Percentiles rank a stretch among this genome's conserved stretches.
These are phyloP conservation scores for Sutorius australiensis DNA, from an alignment of 768 basidiomycete species.

Conservation along the genomic window DNA sequence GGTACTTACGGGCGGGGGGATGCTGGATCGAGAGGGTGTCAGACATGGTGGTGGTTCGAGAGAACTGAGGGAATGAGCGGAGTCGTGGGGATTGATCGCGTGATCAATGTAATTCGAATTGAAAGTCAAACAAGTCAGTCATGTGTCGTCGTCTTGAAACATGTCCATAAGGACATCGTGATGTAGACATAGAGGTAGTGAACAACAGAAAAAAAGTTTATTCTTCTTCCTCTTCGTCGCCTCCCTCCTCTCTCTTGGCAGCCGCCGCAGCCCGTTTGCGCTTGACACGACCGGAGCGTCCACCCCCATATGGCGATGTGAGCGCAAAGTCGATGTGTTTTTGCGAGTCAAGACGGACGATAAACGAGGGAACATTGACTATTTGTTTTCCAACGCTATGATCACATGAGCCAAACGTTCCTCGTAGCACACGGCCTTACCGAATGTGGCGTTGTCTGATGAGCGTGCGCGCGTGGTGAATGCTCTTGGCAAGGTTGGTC, in stretches of 20 bases:
- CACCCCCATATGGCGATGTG: slow-evolving; percentile 95
- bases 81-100: slow-evolving; percentile 9
- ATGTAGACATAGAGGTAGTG: slow-evolving; percentile 23
- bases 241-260: slow-evolving; percentile 87
- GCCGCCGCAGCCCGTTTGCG: slow-evolving; percentile 95
- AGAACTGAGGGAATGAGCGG: slow-evolving; percentile 1
- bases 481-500: slow-evolving; percentile 93
- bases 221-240: slow-evolving; percentile 89
- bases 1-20: slow-evolving; percentile 45
- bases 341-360: slow-evolving; percentile 98
- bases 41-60: slow-evolving; percentile 24
- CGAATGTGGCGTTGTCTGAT: slow-evolving; percentile 99
- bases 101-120: slow-evolving; percentile 3
- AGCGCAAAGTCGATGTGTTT: slow-evolving; percentile 99
- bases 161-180: slow-evolving; percentile 32
- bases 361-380: slow-evolving; percentile 97
- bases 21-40: slow-evolving; percentile 36
- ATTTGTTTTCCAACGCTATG: slow-evolving; percentile 95
- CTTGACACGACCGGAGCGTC: slow-evolving; percentile 93
- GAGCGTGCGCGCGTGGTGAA: slow-evolving; percentile 97
- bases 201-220: slow-evolving; percentile 35
- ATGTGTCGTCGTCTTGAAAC: slow-evolving; percentile 28
- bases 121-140: slow-evolving; percentile 9
- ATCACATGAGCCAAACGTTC: background rate
- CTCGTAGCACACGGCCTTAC: slow-evolving; percentile 40